phyloP scores from a whole-genome alignment of 2,329 filamentous ascomycete genomes.

The Claviceps arundinis region DNA sequence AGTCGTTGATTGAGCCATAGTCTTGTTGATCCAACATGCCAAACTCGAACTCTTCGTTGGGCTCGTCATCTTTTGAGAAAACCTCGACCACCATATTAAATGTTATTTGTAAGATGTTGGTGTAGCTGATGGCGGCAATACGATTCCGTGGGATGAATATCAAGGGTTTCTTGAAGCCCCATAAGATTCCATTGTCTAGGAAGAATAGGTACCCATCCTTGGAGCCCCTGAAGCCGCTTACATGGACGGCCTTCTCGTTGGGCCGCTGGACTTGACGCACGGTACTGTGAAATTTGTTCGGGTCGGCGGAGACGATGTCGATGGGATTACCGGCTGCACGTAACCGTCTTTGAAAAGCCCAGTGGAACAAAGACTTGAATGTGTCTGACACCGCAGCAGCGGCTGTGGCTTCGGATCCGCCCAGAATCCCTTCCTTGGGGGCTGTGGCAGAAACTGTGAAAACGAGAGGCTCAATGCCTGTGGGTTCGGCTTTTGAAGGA shows the following conservation, averaged over 20 bases:
- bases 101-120: slow-evolving; percentile 52
- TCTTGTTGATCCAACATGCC: slow-evolving; percentile 58
- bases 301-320: slow-evolving; percentile 38
- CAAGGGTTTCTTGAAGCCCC: slow-evolving; percentile 58
- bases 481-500: slow-evolving; percentile 30
- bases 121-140: slow-evolving; percentile 52
- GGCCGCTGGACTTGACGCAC: slow-evolving; percentile 45
- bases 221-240: slow-evolving; percentile 52
- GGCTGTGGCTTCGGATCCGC: slow-evolving; percentile 33
- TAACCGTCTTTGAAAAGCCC: slow-evolving; percentile 42
- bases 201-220: slow-evolving; percentile 60
- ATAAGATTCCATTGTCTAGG: slow-evolving; percentile 51
- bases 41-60: slow-evolving; percentile 51
- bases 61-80: slow-evolving; percentile 32
- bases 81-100: slow-evolving; percentile 56
- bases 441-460: slow-evolving; percentile 48
- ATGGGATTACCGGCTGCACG: slow-evolving; percentile 33
- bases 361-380: slow-evolving; percentile 46
- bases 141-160: slow-evolving; percentile 49
- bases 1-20: slow-evolving; percentile 50
- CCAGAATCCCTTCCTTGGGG: slow-evolving; percentile 46
- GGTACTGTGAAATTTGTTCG: slow-evolving; percentile 43
- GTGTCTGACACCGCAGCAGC: slow-evolving; percentile 44
- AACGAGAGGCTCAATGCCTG: slow-evolving; percentile 43
- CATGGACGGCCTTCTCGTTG: slow-evolving; percentile 49